A percentile compares a stretch with the other conserved stretches of the same genome.
Conservation (phyloP, 2,329 filamentous ascomycete genomes). For the Paracamarosporium sp. region DNA sequence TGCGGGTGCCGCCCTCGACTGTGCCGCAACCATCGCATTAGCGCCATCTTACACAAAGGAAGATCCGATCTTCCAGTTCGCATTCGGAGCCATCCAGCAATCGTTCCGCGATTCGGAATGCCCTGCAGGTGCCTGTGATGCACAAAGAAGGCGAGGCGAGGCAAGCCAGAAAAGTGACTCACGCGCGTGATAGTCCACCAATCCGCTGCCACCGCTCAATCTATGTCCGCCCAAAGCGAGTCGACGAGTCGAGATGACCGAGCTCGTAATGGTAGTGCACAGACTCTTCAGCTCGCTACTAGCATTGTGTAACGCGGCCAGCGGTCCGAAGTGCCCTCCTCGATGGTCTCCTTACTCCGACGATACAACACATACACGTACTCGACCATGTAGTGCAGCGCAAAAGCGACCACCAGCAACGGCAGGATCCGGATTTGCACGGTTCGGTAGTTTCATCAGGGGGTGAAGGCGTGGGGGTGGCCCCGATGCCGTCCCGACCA, state of each 20-base stretch:
- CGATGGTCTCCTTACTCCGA: constrained; percentile 54
- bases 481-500: constrained; percentile 53
- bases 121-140: background rate
- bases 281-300: constrained; percentile 62
- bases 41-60: background rate
- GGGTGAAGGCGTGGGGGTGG: constrained; percentile 25
- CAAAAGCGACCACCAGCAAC: constrained; percentile 61
- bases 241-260: constrained; percentile 62
- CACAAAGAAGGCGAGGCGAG: background rate
- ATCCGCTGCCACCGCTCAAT: constrained; percentile 60
- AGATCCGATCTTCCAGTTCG: background rate
- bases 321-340: constrained; percentile 56
- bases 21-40: constrained; percentile 46
- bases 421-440: constrained; percentile 62
- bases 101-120: background rate
- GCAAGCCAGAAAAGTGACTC: constrained; percentile 3
- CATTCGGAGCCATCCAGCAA: background rate
- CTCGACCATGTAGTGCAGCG: constrained; percentile 55
- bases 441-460: constrained; percentile 59
- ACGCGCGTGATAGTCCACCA: constrained; percentile 60
- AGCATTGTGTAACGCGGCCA: constrained; percentile 61
- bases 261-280: constrained; percentile 60
- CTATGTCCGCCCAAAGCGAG: constrained; percentile 62
- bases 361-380: constrained; percentile 60
- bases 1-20: constrained; percentile 64